Conservation (phyloP, 208 protist genomes). For the Angomonas ambiguus region DNA sequence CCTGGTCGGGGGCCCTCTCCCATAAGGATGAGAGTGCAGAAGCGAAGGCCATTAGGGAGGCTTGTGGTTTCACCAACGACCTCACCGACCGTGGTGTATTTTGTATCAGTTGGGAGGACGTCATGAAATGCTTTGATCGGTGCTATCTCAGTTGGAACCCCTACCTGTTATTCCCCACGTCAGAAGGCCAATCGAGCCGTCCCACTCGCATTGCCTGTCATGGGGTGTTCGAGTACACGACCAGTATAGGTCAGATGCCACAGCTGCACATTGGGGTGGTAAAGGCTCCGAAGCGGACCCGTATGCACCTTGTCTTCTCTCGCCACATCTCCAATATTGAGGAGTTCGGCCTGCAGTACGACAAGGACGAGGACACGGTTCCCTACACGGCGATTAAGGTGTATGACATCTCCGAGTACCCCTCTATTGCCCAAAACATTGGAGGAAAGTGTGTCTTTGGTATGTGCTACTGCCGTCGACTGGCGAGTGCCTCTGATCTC, state of each 20-base stretch:
- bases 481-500: constrained; percentile 59
- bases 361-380: constrained; percentile 39
- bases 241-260: constrained; percentile 47
- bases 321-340: constrained; percentile 67
- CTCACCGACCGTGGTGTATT: constrained; percentile 71
- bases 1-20: constrained; percentile 55
- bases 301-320: constrained; percentile 81
- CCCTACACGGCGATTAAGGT: constrained; percentile 66
- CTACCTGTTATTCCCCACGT: constrained; percentile 69
- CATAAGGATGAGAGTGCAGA: constrained; percentile 38
- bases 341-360: constrained; percentile 60
- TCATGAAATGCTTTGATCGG: constrained; percentile 53
- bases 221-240: constrained; percentile 39
- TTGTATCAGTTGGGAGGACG: constrained; percentile 78
- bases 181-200: constrained; percentile 41
- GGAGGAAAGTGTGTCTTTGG: constrained; percentile 56
- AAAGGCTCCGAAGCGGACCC: constrained; percentile 38
- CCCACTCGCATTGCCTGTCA: constrained; percentile 75
- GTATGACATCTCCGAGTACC: constrained; percentile 68
- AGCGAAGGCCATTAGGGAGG: constrained; percentile 29
- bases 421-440: constrained; percentile 60
- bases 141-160: constrained; percentile 86
- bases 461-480: constrained; percentile 67
- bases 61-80: constrained; percentile 39
- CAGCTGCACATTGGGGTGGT: constrained; percentile 81